Evolutionary conservation across 2,329 filamentous ascomycete genomes (phyloP), one percentile per base, ranked within the genome.

Genomic region (Ceratocystis cubensis): DNA sequence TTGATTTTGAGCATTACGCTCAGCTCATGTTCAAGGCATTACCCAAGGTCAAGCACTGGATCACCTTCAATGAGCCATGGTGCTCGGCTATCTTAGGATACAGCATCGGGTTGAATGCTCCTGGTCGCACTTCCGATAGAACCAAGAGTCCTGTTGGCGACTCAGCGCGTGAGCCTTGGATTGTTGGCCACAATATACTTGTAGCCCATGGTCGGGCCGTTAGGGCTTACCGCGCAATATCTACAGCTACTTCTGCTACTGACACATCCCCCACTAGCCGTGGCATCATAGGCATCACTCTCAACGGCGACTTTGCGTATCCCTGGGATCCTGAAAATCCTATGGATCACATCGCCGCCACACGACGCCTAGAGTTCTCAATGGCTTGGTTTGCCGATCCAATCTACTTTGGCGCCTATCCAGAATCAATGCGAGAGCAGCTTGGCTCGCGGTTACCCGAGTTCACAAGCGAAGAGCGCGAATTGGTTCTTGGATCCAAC

Each of bases 31-130:
- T 91, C 78, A 81, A 87, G 73, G 83, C 85, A 0, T 80, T 95
- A 62, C 82, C 85, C 65, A 87, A 86, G 75, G 89, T 91, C 72
- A 90, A 91, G 79, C 82, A 89, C 76, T 96, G 91, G 91, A 89
- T 92, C 75, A 94, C 89, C 30, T 91, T 93, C 78, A 94, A 94
- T 75, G 90, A 96, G 78, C 91, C 91, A 2, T 94, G 88, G 85
- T 95, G 89, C 77, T 89, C 85, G 70, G 84, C 87, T 64, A 86
- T 94, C 69, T 81, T 94, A 53, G 90, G 90, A 45, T 94, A 93
- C 76, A 88, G 82, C 73, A 84, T 82, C 53, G 91, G 91, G 33
- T 78, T 84, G 69, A 91, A 92, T 73, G 91, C 91, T 10, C 91
- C 91, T 0, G 91, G 91, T n/a, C 86, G 84, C 73, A 89, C 86